A percentile compares a stretch with the other conserved stretches of the same genome.
phyloP scores from a whole-genome alignment of 192 early-diverging fungal species.

The Entrophospora sp. region DNA sequence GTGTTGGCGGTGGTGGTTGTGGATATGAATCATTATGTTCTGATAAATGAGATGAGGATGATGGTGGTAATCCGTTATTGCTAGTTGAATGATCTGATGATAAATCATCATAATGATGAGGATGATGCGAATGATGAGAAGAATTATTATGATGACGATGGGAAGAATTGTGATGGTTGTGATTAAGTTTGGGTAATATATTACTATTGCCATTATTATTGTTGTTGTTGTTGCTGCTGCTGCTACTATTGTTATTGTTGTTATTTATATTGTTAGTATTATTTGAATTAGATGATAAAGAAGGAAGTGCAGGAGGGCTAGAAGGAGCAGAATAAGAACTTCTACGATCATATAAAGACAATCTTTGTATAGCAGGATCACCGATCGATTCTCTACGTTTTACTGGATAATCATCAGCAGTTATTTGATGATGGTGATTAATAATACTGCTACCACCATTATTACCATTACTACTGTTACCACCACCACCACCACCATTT shows the following conservation, averaged over 20 bases:
- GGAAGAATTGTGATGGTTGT: background rate
- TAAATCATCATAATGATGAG: background rate
- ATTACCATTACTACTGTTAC: too few relatives aligned
- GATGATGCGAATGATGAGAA: background rate
- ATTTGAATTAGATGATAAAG: conserved; percentile 13
- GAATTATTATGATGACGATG: conserved; percentile 12
- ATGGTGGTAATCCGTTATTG: too few relatives aligned
- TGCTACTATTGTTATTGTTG: too few relatives aligned
- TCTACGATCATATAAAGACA: conserved; percentile 25
- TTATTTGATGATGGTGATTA: conserved; percentile 23
- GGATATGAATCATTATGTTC: conserved; percentile 15
- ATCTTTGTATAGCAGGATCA: conserved; percentile 11
- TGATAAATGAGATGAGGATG: background rate
- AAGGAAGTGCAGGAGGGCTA: conserved; percentile 27
- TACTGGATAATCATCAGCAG: conserved; percentile 19
- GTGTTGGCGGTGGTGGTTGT: background rate
- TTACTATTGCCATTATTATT: conserved; percentile 21
- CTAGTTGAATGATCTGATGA: background rate
- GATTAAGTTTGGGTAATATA: conserved; percentile 24
- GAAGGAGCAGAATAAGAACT: conserved; percentile 39
- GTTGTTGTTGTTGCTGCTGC: too few relatives aligned
- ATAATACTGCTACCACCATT: too few relatives aligned
- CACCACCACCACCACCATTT: too few relatives aligned
- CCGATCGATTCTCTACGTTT: conserved; percentile 25
- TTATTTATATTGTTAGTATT: too few relatives aligned